phyloP scores from a whole-genome alignment of 345 rosid genomes.

The Boechera stricta region DNA sequence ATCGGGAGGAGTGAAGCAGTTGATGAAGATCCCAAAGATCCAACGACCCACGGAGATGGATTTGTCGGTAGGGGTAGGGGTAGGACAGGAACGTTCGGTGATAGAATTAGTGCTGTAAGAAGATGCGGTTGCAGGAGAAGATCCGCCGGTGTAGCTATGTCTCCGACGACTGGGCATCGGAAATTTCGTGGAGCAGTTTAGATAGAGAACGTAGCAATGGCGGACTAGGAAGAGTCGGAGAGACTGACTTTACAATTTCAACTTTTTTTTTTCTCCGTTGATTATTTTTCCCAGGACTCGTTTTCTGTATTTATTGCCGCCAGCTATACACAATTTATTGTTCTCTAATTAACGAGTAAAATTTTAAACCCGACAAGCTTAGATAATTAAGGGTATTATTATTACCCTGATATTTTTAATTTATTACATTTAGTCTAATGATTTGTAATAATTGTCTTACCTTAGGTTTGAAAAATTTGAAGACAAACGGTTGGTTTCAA shows the following conservation, averaged over 20 bases:
- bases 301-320: neutral
- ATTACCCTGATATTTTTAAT: neutral
- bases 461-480: no score
- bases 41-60: slow-evolving; percentile 54
- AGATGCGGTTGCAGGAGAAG: slow-evolving; percentile 51
- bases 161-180: slow-evolving; percentile 50
- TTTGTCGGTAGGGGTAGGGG: slow-evolving; percentile 42
- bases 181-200: neutral
- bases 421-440: neutral
- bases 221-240: slow-evolving; percentile 25
- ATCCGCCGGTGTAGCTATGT: slow-evolving; percentile 45
- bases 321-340: slow-evolving; percentile 1
- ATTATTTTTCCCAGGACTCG: no score
- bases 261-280: neutral
- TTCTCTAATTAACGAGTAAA: neutral
- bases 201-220: neutral
- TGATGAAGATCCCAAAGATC: slow-evolving; percentile 60
- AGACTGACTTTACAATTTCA: slow-evolving; percentile 28
- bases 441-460: neutral
- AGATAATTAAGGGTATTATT: neutral
- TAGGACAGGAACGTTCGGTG: slow-evolving; percentile 41
- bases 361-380: slow-evolving; percentile 6
- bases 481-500: no score
- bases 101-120: slow-evolving; percentile 43
- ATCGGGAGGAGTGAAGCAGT: slow-evolving; percentile 79